Percentiles rank a stretch among this genome's conserved stretches.
These are phyloP conservation scores for Leishmania amazonensis DNA, from an alignment of 208 protist species.

Conservation along the genomic window DNA sequence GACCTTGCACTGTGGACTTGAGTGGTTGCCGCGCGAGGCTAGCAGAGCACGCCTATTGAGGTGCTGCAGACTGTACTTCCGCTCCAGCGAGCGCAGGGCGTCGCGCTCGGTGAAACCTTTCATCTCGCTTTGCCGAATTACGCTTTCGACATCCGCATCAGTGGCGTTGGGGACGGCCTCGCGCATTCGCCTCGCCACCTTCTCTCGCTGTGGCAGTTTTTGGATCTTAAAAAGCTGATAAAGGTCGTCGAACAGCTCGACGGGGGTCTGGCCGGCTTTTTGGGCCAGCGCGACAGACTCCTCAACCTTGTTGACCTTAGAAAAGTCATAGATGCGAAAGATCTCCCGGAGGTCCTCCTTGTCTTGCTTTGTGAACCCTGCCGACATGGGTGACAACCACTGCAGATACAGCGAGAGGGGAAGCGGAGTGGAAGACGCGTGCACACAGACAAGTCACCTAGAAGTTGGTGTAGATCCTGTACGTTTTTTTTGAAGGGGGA, in stretches of 20 bases:
- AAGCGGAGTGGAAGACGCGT: neutral
- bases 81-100: conserved; percentile 36
- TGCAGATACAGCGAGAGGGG: neutral
- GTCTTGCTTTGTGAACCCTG: conserved; percentile 38
- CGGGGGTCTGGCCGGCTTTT: conserved; percentile 22
- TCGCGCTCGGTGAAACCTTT: conserved; percentile 43
- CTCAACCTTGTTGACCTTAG: conserved; percentile 47
- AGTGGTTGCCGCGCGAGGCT: neutral
- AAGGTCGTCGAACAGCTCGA: conserved; percentile 43
- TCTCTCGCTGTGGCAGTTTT: conserved; percentile 44
- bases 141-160: conserved; percentile 39
- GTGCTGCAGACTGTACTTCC: conserved; percentile 17
- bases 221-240: conserved; percentile 41
- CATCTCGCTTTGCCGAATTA: conserved; percentile 47
- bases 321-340: conserved; percentile 58
- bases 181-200: conserved; percentile 26
- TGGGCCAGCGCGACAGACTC: conserved; percentile 23
- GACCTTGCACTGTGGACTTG: neutral
- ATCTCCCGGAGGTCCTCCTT: conserved; percentile 50
- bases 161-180: conserved; percentile 40
- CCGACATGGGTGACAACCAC: neutral
- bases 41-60: neutral
- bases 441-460: neutral
- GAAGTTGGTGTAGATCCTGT: neutral
- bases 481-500: too few species aligned